Percentiles rank a stretch among this genome's conserved stretches.
phyloP scores from a whole-genome alignment of 305 asterid species.

The Nicotiana rustica region DNA sequence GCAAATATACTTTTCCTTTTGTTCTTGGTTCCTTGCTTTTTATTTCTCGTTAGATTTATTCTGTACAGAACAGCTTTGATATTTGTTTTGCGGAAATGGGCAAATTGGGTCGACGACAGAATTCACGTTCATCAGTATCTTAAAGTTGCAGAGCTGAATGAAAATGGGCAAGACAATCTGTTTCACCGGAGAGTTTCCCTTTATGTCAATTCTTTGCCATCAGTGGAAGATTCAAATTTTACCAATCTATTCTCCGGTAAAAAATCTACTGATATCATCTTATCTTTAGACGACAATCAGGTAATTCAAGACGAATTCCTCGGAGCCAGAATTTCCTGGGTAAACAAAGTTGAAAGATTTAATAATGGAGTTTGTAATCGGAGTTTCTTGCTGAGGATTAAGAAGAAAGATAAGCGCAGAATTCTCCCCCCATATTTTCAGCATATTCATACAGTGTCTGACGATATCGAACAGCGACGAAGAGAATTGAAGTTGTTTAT shows the following conservation, averaged over 20 bases:
- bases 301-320: constrained; percentile 60
- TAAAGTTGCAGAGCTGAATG: constrained; percentile 69
- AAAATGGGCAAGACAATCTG: constrained; percentile 59
- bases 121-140: constrained; percentile 74
- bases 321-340: constrained; percentile 69
- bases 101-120: constrained; percentile 61
- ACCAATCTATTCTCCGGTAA: constrained; percentile 67
- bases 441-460: constrained; percentile 68
- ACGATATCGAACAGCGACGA: constrained; percentile 60
- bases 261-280: constrained; percentile 61
- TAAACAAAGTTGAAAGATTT: constrained; percentile 42
- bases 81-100: constrained; percentile 53
- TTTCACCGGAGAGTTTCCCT: constrained; percentile 59
- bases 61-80: constrained; percentile 73
- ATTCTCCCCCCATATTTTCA: constrained; percentile 72
- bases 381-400: constrained; percentile 59
- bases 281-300: constrained; percentile 63
- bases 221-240: constrained; percentile 72
- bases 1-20: constrained; percentile 27
- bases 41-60: constrained; percentile 46
- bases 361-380: constrained; percentile 23
- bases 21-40: background rate
- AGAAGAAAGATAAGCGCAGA: constrained; percentile 69
- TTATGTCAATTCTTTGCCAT: constrained; percentile 63
- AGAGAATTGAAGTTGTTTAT: constrained; percentile 56